Evolutionary conservation across 2,329 filamentous ascomycete genomes (phyloP).

Genomic region (Clarireedia monteithiana): DNA sequence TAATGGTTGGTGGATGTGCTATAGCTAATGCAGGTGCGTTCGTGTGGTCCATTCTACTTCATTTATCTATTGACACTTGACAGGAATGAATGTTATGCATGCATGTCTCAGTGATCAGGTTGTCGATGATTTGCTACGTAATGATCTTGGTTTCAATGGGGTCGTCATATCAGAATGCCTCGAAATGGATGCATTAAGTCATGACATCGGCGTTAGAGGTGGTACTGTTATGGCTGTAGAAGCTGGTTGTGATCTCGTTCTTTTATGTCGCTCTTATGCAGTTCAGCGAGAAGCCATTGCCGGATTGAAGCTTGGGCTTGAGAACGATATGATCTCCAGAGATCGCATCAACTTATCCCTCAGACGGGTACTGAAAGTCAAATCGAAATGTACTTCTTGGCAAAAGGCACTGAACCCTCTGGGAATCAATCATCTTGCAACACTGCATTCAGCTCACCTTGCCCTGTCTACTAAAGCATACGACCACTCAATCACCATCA

Average conservation of each 20-base stretch:
- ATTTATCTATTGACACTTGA: constrained; percentile 23
- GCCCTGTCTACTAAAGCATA: constrained; percentile 79
- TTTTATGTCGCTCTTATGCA: constrained; percentile 80
- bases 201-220: constrained; percentile 94
- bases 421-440: constrained; percentile 67
- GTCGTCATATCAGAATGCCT: constrained; percentile 93
- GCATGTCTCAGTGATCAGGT: constrained; percentile 96
- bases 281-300: constrained; percentile 88
- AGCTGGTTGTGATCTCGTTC: constrained; percentile 85
- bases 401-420: constrained; percentile 81
- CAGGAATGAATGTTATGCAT: constrained; percentile 90
- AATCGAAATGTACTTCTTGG: constrained; percentile 83
- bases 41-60: background rate
- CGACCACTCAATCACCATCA: constrained; percentile 86
- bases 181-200: constrained; percentile 92
- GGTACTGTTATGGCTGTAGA: constrained; percentile 97
- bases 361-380: constrained; percentile 69
- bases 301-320: constrained; percentile 79
- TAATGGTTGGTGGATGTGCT: constrained; percentile 92
- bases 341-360: constrained; percentile 75
- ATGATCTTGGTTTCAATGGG: constrained; percentile 81
- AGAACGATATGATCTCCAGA: constrained; percentile 81
- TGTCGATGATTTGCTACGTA: constrained; percentile 80
- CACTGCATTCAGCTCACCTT: constrained; percentile 75
- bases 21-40: constrained; percentile 58